A percentile compares a stretch with the other conserved stretches of the same genome.
phyloP scores from a whole-genome alignment of 2,329 filamentous ascomycete genomes.

The Arthrobotrys pseudoclavata region DNA sequence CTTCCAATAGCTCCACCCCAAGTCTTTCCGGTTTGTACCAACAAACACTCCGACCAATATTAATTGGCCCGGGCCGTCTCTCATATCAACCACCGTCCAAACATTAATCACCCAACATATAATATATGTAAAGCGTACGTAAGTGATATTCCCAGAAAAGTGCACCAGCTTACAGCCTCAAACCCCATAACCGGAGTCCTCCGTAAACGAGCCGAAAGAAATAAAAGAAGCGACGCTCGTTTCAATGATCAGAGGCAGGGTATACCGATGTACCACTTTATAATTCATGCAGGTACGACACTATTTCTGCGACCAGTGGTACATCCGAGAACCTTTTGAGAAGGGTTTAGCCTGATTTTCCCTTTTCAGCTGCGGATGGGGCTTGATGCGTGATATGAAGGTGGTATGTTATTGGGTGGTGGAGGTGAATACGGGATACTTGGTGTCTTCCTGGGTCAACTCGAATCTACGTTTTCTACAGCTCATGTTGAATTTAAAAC shows the following conservation, averaged over 20 bases:
- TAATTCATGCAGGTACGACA: slow-evolving; percentile 20
- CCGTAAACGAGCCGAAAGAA: slow-evolving; percentile 13
- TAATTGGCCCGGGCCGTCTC: not conserved
- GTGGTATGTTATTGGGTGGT: not conserved
- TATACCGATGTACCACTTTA: slow-evolving; percentile 31
- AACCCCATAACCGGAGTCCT: not conserved
- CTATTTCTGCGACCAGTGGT: not conserved
- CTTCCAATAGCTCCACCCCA: not conserved
- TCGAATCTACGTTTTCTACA: too few species aligned
- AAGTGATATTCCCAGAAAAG: too few species aligned
- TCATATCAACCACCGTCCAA: not conserved
- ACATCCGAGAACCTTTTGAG: not conserved
- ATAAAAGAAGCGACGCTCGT: not conserved
- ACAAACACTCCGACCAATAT: not conserved
- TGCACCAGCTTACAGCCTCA: too few species aligned
- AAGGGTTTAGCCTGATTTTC: slow-evolving; percentile 22
- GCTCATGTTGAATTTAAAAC: too few species aligned
- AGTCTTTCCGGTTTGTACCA: not conserved
- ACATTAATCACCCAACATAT: too few species aligned
- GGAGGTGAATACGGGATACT: not conserved
- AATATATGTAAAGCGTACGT: too few species aligned
- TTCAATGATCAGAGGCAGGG: slow-evolving; percentile 29
- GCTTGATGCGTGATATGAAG: not conserved
- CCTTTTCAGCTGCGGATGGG: not conserved
- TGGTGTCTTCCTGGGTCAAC: too few species aligned